phyloP scores from a whole-genome alignment of 2,329 filamentous ascomycete genomes.

The Nigrospora oryzae region DNA sequence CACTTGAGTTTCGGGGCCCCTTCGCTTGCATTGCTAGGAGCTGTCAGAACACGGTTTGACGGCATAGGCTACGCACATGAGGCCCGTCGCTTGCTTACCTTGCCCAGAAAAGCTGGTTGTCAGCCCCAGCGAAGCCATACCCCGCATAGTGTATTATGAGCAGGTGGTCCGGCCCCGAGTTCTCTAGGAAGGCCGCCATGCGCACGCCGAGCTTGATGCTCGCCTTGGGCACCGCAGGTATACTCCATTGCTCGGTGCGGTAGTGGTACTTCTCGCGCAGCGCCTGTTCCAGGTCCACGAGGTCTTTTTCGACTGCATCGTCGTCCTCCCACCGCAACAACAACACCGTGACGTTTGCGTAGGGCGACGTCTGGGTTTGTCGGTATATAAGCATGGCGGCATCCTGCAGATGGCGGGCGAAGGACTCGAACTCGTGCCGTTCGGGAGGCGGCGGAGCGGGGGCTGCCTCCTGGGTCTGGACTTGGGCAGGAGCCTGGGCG shows the following conservation, averaged over 20 bases:
- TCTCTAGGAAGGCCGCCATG: conserved; percentile 51
- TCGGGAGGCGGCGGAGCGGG: conserved; percentile 25
- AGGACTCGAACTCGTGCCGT: conserved; percentile 57
- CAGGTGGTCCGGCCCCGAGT: conserved; percentile 48
- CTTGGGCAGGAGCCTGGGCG: conserved; percentile 2
- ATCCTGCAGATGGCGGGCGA: conserved; percentile 60
- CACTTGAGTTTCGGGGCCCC: conserved; percentile 55
- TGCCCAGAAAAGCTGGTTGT: conserved; percentile 58
- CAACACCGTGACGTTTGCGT: conserved; percentile 51
- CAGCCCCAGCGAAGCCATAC: conserved; percentile 47
- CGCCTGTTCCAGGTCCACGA: conserved; percentile 46
- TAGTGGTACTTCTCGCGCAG: conserved; percentile 54
- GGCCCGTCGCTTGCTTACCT: conserved; percentile 39
- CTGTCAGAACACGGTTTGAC: conserved; percentile 24
- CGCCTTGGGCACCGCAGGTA: conserved; percentile 50
- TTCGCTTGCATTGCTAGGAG: conserved; percentile 43
- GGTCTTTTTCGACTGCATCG: conserved; percentile 40
- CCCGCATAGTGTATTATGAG: conserved; percentile 59
- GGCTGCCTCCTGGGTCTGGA: conserved; percentile 15
- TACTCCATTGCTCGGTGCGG: conserved; percentile 50
- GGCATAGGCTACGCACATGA: conserved; percentile 2
- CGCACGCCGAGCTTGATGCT: conserved; percentile 53
- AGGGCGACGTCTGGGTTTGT: conserved; percentile 49
- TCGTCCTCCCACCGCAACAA: conserved; percentile 58
- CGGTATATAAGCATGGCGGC: conserved; percentile 59